phyloP scores from a whole-genome alignment of 2,329 filamentous ascomycete species.

The Mycosphaerella sp. region DNA sequence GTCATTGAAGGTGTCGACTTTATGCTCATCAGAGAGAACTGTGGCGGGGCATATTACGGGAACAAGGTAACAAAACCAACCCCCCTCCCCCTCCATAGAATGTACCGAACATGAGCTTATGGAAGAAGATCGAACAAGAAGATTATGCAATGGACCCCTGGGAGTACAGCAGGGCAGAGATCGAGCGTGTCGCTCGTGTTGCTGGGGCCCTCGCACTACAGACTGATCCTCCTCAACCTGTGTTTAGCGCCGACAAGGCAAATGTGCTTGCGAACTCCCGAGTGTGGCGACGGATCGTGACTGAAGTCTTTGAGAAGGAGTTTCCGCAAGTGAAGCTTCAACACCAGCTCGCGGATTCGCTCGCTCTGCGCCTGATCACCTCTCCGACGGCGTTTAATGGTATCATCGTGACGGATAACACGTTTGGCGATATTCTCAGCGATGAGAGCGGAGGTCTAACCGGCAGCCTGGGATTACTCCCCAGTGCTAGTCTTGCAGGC shows the following conservation, averaged over 20 bases:
- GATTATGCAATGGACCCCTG: constrained; percentile 45
- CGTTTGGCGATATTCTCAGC: constrained; percentile 45
- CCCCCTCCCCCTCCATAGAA: too few species aligned
- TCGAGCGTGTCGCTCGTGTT: constrained; percentile 45
- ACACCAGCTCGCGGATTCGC: constrained; percentile 46
- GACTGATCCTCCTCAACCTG: constrained; percentile 36
- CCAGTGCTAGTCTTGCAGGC: constrained; percentile 37
- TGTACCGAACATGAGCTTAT: too few species aligned
- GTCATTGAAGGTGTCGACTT: constrained; percentile 44
- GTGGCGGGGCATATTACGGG: constrained; percentile 48
- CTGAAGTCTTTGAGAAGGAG: constrained; percentile 38
- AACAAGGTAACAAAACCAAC: constrained; percentile 23
- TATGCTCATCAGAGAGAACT: constrained; percentile 47
- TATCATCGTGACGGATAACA: constrained; percentile 45
- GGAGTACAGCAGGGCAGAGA: constrained; percentile 42
- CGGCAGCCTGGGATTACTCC: constrained; percentile 43
- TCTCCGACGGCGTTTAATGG: constrained; percentile 45
- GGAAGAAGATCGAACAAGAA: constrained; percentile 35
- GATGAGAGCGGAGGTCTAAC: constrained; percentile 44
- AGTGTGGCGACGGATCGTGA: constrained; percentile 44
- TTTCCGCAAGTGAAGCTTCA: constrained; percentile 41
- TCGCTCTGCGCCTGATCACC: constrained; percentile 46
- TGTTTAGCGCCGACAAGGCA: constrained; percentile 48
- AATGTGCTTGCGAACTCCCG: constrained; percentile 48
- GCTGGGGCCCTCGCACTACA: constrained; percentile 41